These are phyloP conservation scores for Stagonosporopsis tanaceti DNA, from an alignment of 2,329 filamentous ascomycete genomes.

Conservation along the genomic window DNA sequence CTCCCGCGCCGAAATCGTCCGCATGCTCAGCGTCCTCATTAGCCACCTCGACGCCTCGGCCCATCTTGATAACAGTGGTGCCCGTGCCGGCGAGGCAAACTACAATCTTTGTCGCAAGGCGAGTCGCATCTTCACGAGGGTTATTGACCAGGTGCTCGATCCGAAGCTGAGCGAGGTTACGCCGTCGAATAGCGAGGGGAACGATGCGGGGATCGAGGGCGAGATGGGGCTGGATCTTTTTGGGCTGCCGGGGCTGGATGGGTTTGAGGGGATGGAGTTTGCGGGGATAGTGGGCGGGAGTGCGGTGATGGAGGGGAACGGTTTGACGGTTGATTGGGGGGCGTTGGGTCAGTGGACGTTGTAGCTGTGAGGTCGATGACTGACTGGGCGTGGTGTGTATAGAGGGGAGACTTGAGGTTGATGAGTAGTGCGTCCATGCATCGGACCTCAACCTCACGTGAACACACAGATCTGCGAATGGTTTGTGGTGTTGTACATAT, in stretches of 20 bases:
- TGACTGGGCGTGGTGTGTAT: background rate
- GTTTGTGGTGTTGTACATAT: constrained; percentile 19
- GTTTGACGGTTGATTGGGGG: constrained; percentile 34
- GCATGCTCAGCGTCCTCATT: constrained; percentile 52
- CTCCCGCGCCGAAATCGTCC: constrained; percentile 45
- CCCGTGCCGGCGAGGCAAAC: constrained; percentile 44
- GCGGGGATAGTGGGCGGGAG: constrained; percentile 25
- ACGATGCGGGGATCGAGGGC: constrained; percentile 27
- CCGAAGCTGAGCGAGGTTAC: constrained; percentile 25
- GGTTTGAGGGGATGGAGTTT: constrained; percentile 42
- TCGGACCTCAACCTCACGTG: background rate
- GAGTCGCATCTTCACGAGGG: constrained; percentile 37
- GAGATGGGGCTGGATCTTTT: constrained; percentile 31
- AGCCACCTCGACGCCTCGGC: constrained; percentile 48
- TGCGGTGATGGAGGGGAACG: constrained; percentile 3
- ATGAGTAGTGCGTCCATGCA: too few relatives aligned
- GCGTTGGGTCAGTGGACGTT: constrained; percentile 39
- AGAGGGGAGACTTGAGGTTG: too few relatives aligned
- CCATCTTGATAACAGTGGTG: constrained; percentile 40
- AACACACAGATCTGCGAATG: background rate
- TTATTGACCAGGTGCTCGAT: constrained; percentile 45
- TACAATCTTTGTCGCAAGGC: constrained; percentile 46
- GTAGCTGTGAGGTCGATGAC: background rate
- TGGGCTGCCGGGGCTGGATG: constrained; percentile 37
- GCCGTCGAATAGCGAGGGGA: constrained; percentile 19